Conservation (phyloP, 371 early-diverging fungal species). For the Mucor mucedo region DNA sequence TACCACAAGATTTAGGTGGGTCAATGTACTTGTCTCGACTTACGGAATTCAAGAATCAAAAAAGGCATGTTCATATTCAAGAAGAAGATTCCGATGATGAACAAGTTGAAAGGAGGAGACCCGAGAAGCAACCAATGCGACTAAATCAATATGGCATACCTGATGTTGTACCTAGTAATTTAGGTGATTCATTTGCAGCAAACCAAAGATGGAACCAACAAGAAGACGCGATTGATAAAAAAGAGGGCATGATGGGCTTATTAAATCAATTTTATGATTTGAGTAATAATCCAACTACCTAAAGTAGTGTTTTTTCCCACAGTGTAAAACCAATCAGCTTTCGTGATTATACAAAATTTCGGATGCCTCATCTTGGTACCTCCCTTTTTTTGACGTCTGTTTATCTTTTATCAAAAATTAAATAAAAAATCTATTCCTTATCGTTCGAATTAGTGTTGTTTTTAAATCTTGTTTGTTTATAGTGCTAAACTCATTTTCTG, state of each 20-base stretch:
- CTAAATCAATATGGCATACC: slow-evolving; percentile 45
- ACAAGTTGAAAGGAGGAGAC: slow-evolving; percentile 7
- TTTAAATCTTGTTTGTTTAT: not conserved
- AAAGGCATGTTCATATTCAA: not conserved
- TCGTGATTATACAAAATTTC: slow-evolving; percentile 13
- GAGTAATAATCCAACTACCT: slow-evolving; percentile 48
- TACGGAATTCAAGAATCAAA: slow-evolving; percentile 36
- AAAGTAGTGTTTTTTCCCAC: slow-evolving; percentile 14
- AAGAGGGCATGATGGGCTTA: slow-evolving; percentile 55
- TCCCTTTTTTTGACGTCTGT: slow-evolving; percentile 19
- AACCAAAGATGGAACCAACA: slow-evolving; percentile 25
- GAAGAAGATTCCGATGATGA: slow-evolving; percentile 2
- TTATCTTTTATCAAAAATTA: not conserved
- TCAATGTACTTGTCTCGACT: slow-evolving; percentile 71
- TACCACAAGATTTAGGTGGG: slow-evolving; percentile 70
- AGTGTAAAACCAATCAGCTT: slow-evolving; percentile 10
- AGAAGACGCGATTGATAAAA: slow-evolving; percentile 38
- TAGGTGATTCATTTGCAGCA: slow-evolving; percentile 42
- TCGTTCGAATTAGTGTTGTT: not conserved
- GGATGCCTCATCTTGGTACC: slow-evolving; percentile 34
- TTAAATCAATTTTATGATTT: slow-evolving; percentile 69
- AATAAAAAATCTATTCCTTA: not conserved
- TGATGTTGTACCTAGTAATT: slow-evolving; percentile 36
- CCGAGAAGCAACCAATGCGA: not conserved
- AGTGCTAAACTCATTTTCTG: not conserved